Evolutionary conservation across 139 green algal genomes (phyloP).

Genomic region (Chlorokybus atmophyticus): DNA sequence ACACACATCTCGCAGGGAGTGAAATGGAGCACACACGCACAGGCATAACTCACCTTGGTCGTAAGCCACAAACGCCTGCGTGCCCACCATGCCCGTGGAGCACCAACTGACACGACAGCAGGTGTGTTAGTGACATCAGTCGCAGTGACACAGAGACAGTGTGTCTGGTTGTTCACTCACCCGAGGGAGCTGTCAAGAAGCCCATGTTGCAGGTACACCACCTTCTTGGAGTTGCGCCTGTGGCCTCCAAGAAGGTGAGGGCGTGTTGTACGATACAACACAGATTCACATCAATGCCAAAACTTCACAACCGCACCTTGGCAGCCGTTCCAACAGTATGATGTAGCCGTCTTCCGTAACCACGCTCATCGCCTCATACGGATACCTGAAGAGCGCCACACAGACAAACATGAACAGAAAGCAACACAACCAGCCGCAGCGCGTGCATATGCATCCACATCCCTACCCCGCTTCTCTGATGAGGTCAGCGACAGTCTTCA

Average conservation of each 20-base stretch:
- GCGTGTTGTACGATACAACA: too few species aligned
- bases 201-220: constrained; percentile 75
- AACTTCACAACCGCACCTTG: constrained; percentile 20
- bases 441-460: too few species aligned
- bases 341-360: constrained; percentile 71
- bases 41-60: constrained; percentile 24
- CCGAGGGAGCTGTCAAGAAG: constrained; percentile 82
- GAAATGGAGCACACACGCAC: too few species aligned
- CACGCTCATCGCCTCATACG: constrained; percentile 50
- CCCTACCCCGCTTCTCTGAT: constrained; percentile 23
- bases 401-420: neutral
- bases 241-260: neutral
- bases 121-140: too few species aligned
- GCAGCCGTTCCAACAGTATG: constrained; percentile 67
- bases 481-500: constrained; percentile 14
- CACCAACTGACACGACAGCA: constrained; percentile 36
- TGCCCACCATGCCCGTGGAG: constrained; percentile 54
- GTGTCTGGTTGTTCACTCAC: too few species aligned
- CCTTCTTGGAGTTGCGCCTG: constrained; percentile 34
- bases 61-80: constrained; percentile 75
- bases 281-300: neutral
- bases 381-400: constrained; percentile 35
- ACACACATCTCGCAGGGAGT: too few species aligned
- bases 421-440: neutral
- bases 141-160: too few species aligned